These are phyloP conservation scores for Carallia pectinifolia DNA, from an alignment of 345 rosid genomes.

Conservation along the genomic window DNA sequence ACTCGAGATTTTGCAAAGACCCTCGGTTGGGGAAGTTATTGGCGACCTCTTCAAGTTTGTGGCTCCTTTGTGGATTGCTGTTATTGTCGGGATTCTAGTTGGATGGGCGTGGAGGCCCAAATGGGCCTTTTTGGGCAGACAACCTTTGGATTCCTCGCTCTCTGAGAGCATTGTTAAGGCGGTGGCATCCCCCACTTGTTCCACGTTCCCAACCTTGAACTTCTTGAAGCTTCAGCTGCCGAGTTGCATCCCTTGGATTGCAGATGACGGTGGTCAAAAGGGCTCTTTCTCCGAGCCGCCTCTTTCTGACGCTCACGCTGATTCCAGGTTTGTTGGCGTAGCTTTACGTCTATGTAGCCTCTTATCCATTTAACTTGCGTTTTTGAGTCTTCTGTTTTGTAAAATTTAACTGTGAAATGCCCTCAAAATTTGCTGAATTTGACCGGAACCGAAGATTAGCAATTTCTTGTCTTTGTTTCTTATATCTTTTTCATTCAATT, in stretches of 20 bases:
- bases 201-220: slow-evolving; percentile 34
- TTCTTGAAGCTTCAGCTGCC: slow-evolving; percentile 55
- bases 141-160: slow-evolving; percentile 30
- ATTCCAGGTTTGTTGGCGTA: slow-evolving; percentile 47
- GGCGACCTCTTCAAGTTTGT: slow-evolving; percentile 48
- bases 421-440: background rate
- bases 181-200: slow-evolving; percentile 20
- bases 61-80: slow-evolving; percentile 81
- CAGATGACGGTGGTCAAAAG: slow-evolving; percentile 30
- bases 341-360: background rate
- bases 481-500: slow-evolving; percentile 2
- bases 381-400: background rate
- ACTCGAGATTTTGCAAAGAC: slow-evolving; percentile 46
- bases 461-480: slow-evolving; percentile 1
- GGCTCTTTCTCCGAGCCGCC: slow-evolving; percentile 27
- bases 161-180: slow-evolving; percentile 12
- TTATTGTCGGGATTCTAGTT: slow-evolving; percentile 71
- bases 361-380: too few species aligned
- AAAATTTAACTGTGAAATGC: background rate
- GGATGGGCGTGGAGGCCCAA: slow-evolving; percentile 97
- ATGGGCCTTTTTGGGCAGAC: slow-evolving; percentile 67
- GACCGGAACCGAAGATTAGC: background rate
- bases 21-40: slow-evolving; percentile 41
- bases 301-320: slow-evolving; percentile 10
- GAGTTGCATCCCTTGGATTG: slow-evolving; percentile 41